A percentile compares a stretch with the other conserved stretches of the same genome.
Conservation (phyloP, 768 basidiomycete species). For the Podaxis sp. region DNA sequence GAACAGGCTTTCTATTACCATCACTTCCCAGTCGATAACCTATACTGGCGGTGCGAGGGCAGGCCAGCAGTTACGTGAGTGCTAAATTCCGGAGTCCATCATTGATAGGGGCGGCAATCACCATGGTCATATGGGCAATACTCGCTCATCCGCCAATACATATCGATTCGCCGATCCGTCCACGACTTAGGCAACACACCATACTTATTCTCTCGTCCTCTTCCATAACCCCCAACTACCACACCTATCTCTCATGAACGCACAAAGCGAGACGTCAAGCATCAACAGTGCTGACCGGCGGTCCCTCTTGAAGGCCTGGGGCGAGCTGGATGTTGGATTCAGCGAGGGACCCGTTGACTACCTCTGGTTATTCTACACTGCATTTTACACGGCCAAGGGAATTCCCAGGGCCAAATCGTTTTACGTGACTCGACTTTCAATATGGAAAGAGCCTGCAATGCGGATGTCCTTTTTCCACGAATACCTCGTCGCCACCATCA, state of each 20-base stretch:
- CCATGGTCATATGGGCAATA: not conserved
- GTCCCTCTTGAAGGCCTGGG: not conserved
- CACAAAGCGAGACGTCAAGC: not conserved
- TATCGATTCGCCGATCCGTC: not conserved
- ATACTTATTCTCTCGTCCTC: not conserved
- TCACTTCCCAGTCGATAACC: too few species aligned
- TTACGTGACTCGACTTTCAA: not conserved
- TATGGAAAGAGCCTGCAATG: not conserved
- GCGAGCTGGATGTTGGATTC: not conserved
- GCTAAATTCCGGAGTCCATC: not conserved
- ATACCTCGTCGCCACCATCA: constrained; percentile 2
- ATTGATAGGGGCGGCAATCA: not conserved
- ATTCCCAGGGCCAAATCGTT: not conserved
- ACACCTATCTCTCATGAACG: not conserved
- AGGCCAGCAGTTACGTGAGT: not conserved
- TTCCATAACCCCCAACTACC: not conserved
- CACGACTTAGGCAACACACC: not conserved
- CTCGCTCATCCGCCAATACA: not conserved
- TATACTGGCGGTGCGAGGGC: too few species aligned
- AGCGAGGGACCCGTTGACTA: constrained; percentile 1
- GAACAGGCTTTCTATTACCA: too few species aligned
- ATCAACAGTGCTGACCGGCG: not conserved
- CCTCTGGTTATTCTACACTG: constrained; percentile 7
- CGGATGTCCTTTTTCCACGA: not conserved
- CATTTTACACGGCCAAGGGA: constrained; percentile 1